Evolutionary conservation across 1,139 yeast genomes (phyloP), one percentile per base, ranked within the genome.

Genomic region (Yamadazyma sp.): DNA sequence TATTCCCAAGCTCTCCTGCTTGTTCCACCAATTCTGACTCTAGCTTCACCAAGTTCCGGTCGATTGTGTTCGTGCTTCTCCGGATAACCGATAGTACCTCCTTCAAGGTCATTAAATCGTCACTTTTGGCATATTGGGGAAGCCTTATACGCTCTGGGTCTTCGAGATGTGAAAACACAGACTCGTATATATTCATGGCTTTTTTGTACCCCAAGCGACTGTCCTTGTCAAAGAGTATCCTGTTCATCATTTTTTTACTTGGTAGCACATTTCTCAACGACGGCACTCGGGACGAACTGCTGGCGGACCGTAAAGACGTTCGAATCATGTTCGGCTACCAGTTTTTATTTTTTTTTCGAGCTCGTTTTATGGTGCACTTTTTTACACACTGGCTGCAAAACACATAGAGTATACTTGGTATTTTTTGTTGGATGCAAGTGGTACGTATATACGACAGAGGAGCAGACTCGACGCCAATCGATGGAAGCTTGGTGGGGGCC

Each of bases 1-100:
- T 77, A 53, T 85, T 78, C 1, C 96, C 96, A 52, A 80, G 53
- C 53, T 87, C 95, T 0, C 96, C 96, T 7, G 96, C 89, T 42
- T 76, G 76, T 49, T 87, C 95, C 9, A 88, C 75, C 32, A 88
- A 60, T 47, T 79, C 83, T 47, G 81, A 77, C 55, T 88, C 96
- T 20, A 88, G 61, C 8, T 63, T 75, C 3, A 83, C 65, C 34
- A 84, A 58, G 50, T 80, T 64, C 39, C 57, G 72, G 50, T 84
- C 79, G 14, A 77, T 69, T 1, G 82, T 65, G 45, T 80, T 80
- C 1, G 92, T 79, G 37, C 78, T 70, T 16, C 66, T 67, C 34
- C 96, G 61, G 36, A 85, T 69, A 28, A 77, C 77, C 33, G 80
- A 81, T 26, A 91, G 63, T 0, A 86, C 81, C 28, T 75, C 71